Conservation (phyloP, 306 rosid species). For the Vicia faba region DNA sequence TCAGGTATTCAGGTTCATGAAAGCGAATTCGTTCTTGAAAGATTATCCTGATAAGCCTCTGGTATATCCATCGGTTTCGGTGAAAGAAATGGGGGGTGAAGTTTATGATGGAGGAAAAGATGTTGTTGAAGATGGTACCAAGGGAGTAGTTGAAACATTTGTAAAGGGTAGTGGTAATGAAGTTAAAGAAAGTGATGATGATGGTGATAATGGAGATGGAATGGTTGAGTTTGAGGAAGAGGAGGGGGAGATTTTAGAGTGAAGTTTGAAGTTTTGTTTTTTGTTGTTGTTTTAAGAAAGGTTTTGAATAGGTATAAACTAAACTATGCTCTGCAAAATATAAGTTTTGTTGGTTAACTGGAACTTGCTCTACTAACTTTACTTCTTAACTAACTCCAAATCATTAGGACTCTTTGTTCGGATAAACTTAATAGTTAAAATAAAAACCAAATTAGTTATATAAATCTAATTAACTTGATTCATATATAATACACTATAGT, state of each 20-base stretch:
- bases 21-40: conserved; percentile 70
- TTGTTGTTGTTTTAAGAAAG: too few relatives aligned
- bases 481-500: too few relatives aligned
- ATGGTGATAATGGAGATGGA: conserved; percentile 34
- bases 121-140: conserved; percentile 23
- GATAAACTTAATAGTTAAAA: too few relatives aligned
- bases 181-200: conserved; percentile 22
- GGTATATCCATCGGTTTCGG: conserved; percentile 54
- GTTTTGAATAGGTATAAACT: too few relatives aligned
- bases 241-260: conserved; percentile 77
- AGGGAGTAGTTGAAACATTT: conserved; percentile 24
- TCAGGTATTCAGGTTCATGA: conserved; percentile 89
- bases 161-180: conserved; percentile 12
- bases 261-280: conserved; percentile 26
- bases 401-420: too few relatives aligned
- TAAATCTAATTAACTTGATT: too few relatives aligned
- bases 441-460: too few relatives aligned
- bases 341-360: too few relatives aligned
- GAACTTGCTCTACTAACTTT: too few relatives aligned
- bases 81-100: conserved; percentile 47
- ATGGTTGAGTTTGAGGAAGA: conserved; percentile 53
- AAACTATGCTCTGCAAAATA: too few relatives aligned
- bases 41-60: conserved; percentile 64
- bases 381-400: too few relatives aligned
- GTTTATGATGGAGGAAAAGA: conserved; percentile 36